A percentile compares a stretch with the other conserved stretches of the same genome.
These are phyloP conservation scores for Alternaria viburni DNA, from an alignment of 2,329 filamentous ascomycete species.

Conservation along the genomic window DNA sequence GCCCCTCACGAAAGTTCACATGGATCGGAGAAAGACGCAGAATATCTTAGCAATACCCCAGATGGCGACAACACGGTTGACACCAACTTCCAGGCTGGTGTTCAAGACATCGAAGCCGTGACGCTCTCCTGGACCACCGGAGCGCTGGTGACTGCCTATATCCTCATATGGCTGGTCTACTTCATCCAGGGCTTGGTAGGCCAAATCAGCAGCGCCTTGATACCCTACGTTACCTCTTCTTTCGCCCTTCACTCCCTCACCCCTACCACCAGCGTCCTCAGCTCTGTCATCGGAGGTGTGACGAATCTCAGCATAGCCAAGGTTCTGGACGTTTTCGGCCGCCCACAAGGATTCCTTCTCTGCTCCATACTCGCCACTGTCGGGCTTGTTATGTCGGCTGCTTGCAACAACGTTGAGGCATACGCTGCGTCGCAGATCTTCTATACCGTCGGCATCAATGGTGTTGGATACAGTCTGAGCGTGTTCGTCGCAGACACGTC, in stretches of 20 bases:
- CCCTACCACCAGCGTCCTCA: slow-evolving; percentile 40
- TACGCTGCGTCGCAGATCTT: slow-evolving; percentile 71
- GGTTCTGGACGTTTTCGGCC: slow-evolving; percentile 47
- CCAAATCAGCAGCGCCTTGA: slow-evolving; percentile 45
- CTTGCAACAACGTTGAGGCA: slow-evolving; percentile 62
- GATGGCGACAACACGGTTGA: background rate
- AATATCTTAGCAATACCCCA: background rate
- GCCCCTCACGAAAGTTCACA: background rate
- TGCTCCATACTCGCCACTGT: slow-evolving; percentile 26
- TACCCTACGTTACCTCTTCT: slow-evolving; percentile 45
- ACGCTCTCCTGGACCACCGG: slow-evolving; percentile 4
- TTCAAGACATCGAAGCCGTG: slow-evolving; percentile 6
- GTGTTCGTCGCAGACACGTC: slow-evolving; percentile 72
- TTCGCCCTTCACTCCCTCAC: slow-evolving; percentile 41
- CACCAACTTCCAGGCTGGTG: slow-evolving; percentile 1
- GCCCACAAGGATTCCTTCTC: slow-evolving; percentile 42
- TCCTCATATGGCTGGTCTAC: slow-evolving; percentile 17
- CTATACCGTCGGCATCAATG: slow-evolving; percentile 48
- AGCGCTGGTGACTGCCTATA: slow-evolving; percentile 4
- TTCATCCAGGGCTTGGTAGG: slow-evolving; percentile 55
- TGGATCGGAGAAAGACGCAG: background rate
- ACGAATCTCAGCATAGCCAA: slow-evolving; percentile 47
- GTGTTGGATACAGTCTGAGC: slow-evolving; percentile 1
- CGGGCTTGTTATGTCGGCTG: slow-evolving; percentile 68
- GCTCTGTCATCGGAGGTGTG: slow-evolving; percentile 43